phyloP scores from a whole-genome alignment of 805 yeast genomes.

The Starmerella cellae region DNA sequence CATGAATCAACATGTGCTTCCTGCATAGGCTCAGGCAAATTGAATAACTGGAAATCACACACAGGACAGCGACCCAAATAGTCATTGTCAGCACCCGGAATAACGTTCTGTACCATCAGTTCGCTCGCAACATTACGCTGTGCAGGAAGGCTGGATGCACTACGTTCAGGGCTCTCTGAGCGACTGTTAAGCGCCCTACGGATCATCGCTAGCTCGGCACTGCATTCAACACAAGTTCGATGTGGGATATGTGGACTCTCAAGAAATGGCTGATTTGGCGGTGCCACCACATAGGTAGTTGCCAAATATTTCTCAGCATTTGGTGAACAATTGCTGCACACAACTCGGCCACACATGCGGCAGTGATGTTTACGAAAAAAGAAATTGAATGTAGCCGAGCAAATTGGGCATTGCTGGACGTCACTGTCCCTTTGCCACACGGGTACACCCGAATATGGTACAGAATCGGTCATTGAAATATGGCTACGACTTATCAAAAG shows the following conservation, averaged over 20 bases:
- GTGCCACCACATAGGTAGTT: slow-evolving; percentile 43
- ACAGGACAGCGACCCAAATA: slow-evolving; percentile 31
- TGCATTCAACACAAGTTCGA: slow-evolving; percentile 66
- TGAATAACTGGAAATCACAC: slow-evolving; percentile 25
- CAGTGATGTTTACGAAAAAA: slow-evolving; percentile 74
- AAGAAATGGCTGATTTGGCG: slow-evolving; percentile 36
- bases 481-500: not conserved
- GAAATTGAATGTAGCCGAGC: slow-evolving; percentile 41
- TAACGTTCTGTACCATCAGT: slow-evolving; percentile 20
- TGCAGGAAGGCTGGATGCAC: not conserved
- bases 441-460: slow-evolving; percentile 26
- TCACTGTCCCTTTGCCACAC: slow-evolving; percentile 62
- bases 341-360: slow-evolving; percentile 58
- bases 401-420: slow-evolving; percentile 41
- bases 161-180: not conserved
- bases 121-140: slow-evolving; percentile 5
- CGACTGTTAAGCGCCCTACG: slow-evolving; percentile 29
- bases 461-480: not conserved
- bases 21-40: slow-evolving; percentile 28
- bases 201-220: slow-evolving; percentile 44
- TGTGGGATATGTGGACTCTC: slow-evolving; percentile 46
- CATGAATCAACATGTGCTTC: slow-evolving; percentile 65
- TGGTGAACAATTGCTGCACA: slow-evolving; percentile 56
- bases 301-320: slow-evolving; percentile 43
- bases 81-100: slow-evolving; percentile 19